Percentiles rank a stretch among this genome's conserved stretches.
These are phyloP conservation scores for Fusarium keratoplasticum DNA, from an alignment of 2,329 filamentous ascomycete species.

Conservation along the genomic window DNA sequence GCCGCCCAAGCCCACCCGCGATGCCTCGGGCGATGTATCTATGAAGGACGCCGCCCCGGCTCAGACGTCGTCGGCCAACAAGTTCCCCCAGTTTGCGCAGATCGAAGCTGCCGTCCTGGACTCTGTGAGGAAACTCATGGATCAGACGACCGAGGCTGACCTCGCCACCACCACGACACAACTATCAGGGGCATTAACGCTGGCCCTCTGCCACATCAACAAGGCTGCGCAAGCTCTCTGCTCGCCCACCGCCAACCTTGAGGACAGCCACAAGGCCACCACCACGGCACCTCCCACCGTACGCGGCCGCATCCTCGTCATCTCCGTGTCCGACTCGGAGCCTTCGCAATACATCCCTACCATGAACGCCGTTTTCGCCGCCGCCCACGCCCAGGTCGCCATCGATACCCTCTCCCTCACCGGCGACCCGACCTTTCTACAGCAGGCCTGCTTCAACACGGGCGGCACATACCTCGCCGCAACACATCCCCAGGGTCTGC, in stretches of 20 bases:
- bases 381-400: constrained; percentile 86
- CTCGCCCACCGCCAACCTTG: constrained; percentile 62
- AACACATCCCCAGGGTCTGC: constrained; percentile 73
- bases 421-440: constrained; percentile 89
- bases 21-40: constrained; percentile 63
- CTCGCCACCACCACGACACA: constrained; percentile 84
- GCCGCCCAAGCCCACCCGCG: constrained; percentile 46
- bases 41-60: constrained; percentile 63
- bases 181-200: constrained; percentile 89
- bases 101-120: constrained; percentile 84
- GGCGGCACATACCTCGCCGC: constrained; percentile 67
- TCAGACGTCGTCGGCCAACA: constrained; percentile 73
- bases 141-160: constrained; percentile 72
- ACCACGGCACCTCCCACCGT: constrained; percentile 47
- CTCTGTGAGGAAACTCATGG: constrained; percentile 80
- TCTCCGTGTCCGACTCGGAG: constrained; percentile 88
- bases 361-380: constrained; percentile 98
- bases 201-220: constrained; percentile 91
- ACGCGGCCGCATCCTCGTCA: constrained; percentile 79
- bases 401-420: constrained; percentile 92
- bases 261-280: constrained; percentile 51
- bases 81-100: constrained; percentile 90
- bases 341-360: constrained; percentile 96
- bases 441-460: constrained; percentile 82
- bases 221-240: constrained; percentile 77